Percentiles rank a stretch among this genome's conserved stretches.
Evolutionary conservation across 306 rosid species (phyloP).

Genomic region (Amphicarpaea edgeworthii): DNA sequence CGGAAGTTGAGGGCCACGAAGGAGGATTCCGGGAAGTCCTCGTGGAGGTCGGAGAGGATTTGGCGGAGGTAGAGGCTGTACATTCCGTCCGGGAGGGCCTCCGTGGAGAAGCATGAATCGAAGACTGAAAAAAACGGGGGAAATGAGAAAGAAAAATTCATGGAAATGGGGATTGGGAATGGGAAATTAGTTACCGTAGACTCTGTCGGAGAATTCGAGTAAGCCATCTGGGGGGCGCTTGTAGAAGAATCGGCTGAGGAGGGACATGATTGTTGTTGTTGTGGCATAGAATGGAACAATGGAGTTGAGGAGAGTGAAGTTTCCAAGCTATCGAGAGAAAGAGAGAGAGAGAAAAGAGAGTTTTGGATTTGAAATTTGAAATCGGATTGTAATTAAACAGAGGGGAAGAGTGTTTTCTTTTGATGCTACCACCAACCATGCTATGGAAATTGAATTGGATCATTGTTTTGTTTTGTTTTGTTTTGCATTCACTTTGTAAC

Average conservation of each 20-base stretch:
- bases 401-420: background rate
- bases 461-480: background rate
- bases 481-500: background rate
- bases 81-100: conserved; percentile 87
- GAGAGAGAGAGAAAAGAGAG: background rate
- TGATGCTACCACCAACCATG: conserved; percentile 12
- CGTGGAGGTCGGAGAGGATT: conserved; percentile 79
- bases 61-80: conserved; percentile 83
- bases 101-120: conserved; percentile 96
- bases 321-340: conserved; percentile 38
- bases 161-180: background rate
- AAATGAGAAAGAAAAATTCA: background rate
- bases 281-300: conserved; percentile 41
- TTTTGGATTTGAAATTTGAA: conserved; percentile 48
- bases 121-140: conserved; percentile 60
- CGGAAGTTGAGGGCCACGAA: conserved; percentile 94
- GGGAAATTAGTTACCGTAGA: conserved; percentile 63
- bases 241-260: conserved; percentile 94
- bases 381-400: background rate
- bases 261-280: conserved; percentile 86
- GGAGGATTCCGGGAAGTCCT: conserved; percentile 92
- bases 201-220: conserved; percentile 88
- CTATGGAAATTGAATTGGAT: background rate
- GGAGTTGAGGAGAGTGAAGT: conserved; percentile 38
- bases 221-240: conserved; percentile 96